Evolutionary conservation across 768 basidiomycete species (phyloP), one percentile per base, ranked within the genome.

Genomic region (Mycena capillaripes): DNA sequence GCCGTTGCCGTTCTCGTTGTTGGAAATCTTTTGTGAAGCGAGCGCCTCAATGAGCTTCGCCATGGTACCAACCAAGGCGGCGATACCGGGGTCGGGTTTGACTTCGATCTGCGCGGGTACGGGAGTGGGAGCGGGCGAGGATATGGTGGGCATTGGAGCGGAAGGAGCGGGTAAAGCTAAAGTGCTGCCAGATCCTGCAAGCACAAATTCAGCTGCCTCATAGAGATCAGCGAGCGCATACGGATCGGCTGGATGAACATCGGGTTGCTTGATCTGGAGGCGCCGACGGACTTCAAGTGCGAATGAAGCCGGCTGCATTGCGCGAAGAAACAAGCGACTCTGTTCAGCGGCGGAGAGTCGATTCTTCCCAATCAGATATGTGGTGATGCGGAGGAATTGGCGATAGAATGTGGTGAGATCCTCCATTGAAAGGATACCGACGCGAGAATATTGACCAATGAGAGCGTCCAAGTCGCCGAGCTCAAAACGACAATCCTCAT

Each of bases 231-330:
- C 36, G 14, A 81, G 36, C 3, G 40, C 27, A 61, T 79, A 81
- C 1, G 78, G 78, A 17, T 79, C 73, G 16, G 80, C 78, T 1
- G 78, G 80, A 19, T 71, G 71, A 23, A 74, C 71, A 27, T 79
- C 77, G 1, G 76, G 78, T 17, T 58, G 30, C 23, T 77, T 79
- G 59, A 80, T 60, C 29, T 74, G 64, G 0, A 81, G 76, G 1
- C 78, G 74, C 4, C 74, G 71, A 1, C 64, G 44, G 16, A 78
- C 36, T 3, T 34, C 9, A 7, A 16, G 27, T 63, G 53, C 48
- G 29, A 78, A 36, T 30, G 10, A 56, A 2, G 61, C 25, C 1
- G 70, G 66, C 17, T 64, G 55, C 32, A 80, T 71, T 0, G 70
- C 74, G 8, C 60, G 59, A 25, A 75, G 17, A 61, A 77, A 81